Evolutionary conservation across 2,329 filamentous ascomycete species (phyloP).

Genomic region (Pseudocercospora fuligena): DNA sequence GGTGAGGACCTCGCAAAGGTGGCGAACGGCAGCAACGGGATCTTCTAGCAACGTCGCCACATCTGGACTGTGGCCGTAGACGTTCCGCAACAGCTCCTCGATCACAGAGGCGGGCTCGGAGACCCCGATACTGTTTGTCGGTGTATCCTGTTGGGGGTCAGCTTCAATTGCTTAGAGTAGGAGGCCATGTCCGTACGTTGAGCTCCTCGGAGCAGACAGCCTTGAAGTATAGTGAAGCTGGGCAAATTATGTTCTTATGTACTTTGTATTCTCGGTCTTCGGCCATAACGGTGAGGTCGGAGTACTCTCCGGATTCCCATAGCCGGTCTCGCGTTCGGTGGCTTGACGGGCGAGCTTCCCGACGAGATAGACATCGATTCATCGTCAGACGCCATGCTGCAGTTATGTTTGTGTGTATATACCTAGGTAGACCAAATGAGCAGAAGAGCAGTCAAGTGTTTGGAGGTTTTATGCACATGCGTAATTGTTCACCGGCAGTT

Average conservation of each 20-base stretch:
- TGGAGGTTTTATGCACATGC: neutral
- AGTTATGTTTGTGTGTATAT: neutral
- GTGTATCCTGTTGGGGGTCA: neutral
- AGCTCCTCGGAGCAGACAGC: neutral
- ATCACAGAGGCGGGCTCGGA: neutral
- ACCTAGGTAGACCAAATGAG: neutral
- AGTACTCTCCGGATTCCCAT: constrained; percentile 1
- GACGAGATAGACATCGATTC: no score
- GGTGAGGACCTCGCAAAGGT: neutral
- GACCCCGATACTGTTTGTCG: neutral
- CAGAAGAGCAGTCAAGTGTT: neutral
- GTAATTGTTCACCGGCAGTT: neutral
- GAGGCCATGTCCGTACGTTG: neutral
- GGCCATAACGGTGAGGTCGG: constrained; percentile 9
- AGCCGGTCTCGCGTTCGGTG: neutral
- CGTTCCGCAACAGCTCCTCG: neutral
- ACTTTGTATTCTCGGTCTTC: constrained; percentile 5
- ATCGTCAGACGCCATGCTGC: neutral
- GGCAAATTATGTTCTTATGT: constrained; percentile 10
- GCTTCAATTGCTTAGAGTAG: neutral
- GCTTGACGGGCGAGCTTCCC: neutral
- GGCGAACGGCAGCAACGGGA: neutral
- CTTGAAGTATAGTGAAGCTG: constrained; percentile 1
- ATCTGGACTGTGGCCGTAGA: neutral
- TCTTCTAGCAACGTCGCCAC: neutral